These are phyloP conservation scores for Vachellia pachyceras DNA, from an alignment of 306 rosid species.

Conservation along the genomic window DNA sequence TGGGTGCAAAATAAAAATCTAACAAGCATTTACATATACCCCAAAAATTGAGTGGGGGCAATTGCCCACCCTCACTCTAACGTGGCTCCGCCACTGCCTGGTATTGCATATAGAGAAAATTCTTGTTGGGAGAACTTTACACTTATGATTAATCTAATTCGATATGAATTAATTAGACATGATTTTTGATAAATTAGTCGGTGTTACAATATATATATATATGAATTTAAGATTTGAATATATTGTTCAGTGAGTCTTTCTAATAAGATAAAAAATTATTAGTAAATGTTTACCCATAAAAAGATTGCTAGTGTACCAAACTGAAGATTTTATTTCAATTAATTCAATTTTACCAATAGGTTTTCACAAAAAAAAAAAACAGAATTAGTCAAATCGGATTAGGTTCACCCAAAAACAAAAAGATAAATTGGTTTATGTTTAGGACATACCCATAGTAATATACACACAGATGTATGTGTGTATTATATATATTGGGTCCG, in stretches of 20 bases:
- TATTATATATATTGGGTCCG: too few species aligned
- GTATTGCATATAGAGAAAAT: too few species aligned
- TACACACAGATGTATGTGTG: not conserved
- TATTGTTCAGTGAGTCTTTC: not conserved
- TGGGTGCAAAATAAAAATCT: too few species aligned
- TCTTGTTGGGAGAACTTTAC: too few species aligned
- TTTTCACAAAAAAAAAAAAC: not conserved
- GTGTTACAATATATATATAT: not conserved
- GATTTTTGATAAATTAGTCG: not conserved
- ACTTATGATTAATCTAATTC: too few species aligned
- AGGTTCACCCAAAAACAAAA: not conserved
- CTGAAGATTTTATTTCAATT: not conserved
- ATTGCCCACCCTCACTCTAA: too few species aligned
- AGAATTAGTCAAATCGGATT: not conserved
- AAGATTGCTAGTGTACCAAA: not conserved
- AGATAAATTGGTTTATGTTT: not conserved
- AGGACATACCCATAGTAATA: not conserved
- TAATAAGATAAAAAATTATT: not conserved
- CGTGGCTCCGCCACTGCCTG: too few species aligned
- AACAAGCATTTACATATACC: too few species aligned
- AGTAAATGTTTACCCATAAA: not conserved
- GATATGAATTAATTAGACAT: not conserved
- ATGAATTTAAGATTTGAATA: not conserved
- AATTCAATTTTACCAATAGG: not conserved
- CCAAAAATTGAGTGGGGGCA: too few species aligned